A percentile compares a stretch with the other conserved stretches of the same genome.
These are phyloP conservation scores for Papiliotrema fonsecae DNA, from an alignment of 1,284 basidiomycete species.

Conservation along the genomic window DNA sequence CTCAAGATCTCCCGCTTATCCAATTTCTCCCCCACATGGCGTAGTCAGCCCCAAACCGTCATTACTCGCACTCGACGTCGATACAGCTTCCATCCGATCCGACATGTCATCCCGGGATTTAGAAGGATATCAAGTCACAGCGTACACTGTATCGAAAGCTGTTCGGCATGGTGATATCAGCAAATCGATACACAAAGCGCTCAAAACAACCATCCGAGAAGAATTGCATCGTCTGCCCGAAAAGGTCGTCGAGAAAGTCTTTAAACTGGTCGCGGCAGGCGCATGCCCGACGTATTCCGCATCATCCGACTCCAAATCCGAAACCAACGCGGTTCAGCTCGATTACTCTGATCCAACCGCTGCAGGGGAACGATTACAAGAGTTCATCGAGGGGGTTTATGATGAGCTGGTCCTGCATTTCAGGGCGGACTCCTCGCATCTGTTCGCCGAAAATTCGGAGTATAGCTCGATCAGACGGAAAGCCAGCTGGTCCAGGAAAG, in stretches of 20 bases:
- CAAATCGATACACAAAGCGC: conserved; percentile 57
- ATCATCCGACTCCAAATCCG: conserved; percentile 26
- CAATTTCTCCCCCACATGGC: background rate
- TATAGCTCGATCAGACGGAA: conserved; percentile 20
- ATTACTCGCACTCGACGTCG: conserved; percentile 37
- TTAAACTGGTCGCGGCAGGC: conserved; percentile 34
- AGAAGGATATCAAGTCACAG: conserved; percentile 41
- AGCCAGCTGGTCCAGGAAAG: conserved; percentile 23
- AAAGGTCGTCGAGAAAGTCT: conserved; percentile 63
- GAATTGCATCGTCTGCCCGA: conserved; percentile 53
- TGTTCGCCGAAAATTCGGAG: conserved; percentile 15
- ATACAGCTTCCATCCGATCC: conserved; percentile 19
- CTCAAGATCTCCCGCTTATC: conserved; percentile 2
- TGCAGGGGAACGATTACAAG: conserved; percentile 61
- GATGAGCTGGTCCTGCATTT: conserved; percentile 52
- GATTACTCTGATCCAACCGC: conserved; percentile 42
- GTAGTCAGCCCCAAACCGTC: conserved; percentile 27
- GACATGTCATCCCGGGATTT: conserved; percentile 6
- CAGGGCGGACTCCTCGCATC: conserved; percentile 21
- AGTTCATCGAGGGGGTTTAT: conserved; percentile 63
- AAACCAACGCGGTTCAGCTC: conserved; percentile 13
- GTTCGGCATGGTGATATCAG: conserved; percentile 53
- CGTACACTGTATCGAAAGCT: conserved; percentile 40
- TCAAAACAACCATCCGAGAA: conserved; percentile 59
- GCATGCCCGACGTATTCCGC: conserved; percentile 13